Percentiles rank a stretch among this genome's conserved stretches.
These are phyloP conservation scores for Euryodendron excelsum DNA, from an alignment of 148 eudicot genomes.

Conservation along the genomic window DNA sequence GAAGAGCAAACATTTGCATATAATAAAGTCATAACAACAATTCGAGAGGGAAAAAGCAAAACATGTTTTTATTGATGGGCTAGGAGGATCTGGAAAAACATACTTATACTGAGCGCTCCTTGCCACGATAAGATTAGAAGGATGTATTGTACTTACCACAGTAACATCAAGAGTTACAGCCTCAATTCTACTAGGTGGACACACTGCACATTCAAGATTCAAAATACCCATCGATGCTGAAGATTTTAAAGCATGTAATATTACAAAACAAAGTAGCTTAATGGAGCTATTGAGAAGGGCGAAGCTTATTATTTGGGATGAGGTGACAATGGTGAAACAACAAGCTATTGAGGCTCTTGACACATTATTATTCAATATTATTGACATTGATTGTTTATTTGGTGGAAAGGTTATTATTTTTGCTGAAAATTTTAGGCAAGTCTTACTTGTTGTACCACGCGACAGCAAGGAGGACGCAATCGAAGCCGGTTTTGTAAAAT, in stretches of 20 bases:
- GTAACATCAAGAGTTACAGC: not conserved
- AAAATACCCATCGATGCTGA: not conserved
- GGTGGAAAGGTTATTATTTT: slow-evolving; percentile 1
- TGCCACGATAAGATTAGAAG: not conserved
- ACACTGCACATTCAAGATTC: no score
- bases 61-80: not conserved
- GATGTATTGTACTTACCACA: not conserved
- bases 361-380: not conserved
- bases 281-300: not conserved
- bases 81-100: not conserved
- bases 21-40: not conserved
- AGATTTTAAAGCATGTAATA: not conserved
- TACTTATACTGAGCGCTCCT: not conserved
- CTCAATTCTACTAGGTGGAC: not conserved
- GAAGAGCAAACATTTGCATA: not conserved
- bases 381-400: not conserved
- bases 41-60: not conserved
- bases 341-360: not conserved
- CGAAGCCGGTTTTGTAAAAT: no score
- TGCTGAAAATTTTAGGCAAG: not conserved
- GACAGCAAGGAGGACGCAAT: no score
- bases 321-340: not conserved
- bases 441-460: no score
- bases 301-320: no score
- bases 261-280: not conserved